These are phyloP conservation scores for Teratosphaeria zuluensis DNA, from an alignment of 2,329 filamentous ascomycete genomes.

Conservation along the genomic window DNA sequence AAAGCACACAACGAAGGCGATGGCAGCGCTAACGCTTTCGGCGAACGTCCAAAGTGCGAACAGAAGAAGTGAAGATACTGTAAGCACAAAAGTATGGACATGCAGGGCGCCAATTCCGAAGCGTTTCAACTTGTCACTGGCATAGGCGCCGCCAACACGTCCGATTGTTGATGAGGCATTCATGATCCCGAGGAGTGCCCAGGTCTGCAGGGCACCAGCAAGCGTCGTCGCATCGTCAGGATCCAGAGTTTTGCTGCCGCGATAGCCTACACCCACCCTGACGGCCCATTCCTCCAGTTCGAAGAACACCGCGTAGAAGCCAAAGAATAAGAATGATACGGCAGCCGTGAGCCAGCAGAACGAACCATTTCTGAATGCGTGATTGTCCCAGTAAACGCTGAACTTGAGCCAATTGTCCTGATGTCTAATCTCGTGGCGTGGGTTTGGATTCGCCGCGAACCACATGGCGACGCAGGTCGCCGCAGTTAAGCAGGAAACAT, in stretches of 20 bases:
- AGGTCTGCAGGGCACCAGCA: constrained; percentile 33
- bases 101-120: constrained; percentile 29
- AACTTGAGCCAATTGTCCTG: constrained; percentile 29
- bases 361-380: constrained; percentile 34
- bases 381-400: constrained; percentile 31
- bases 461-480: constrained; percentile 33
- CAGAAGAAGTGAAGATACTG: constrained; percentile 33
- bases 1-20: constrained; percentile 41
- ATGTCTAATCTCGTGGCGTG: constrained; percentile 29
- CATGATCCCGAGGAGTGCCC: constrained; percentile 42
- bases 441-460: constrained; percentile 35
- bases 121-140: constrained; percentile 31
- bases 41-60: constrained; percentile 37
- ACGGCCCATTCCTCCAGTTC: constrained; percentile 45
- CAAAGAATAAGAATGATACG: constrained; percentile 41
- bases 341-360: constrained; percentile 37
- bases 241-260: constrained; percentile 6
- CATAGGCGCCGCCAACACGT: constrained; percentile 35
- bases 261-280: constrained; percentile 30
- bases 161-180: constrained; percentile 40
- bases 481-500: constrained; percentile 32
- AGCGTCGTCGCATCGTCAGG: constrained; percentile 7
- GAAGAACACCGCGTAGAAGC: constrained; percentile 45
- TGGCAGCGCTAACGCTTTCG: constrained; percentile 27
- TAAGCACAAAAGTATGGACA: constrained; percentile 35